phyloP scores from a whole-genome alignment of 2,329 filamentous ascomycete species.

The Phialocephala subalpina region DNA sequence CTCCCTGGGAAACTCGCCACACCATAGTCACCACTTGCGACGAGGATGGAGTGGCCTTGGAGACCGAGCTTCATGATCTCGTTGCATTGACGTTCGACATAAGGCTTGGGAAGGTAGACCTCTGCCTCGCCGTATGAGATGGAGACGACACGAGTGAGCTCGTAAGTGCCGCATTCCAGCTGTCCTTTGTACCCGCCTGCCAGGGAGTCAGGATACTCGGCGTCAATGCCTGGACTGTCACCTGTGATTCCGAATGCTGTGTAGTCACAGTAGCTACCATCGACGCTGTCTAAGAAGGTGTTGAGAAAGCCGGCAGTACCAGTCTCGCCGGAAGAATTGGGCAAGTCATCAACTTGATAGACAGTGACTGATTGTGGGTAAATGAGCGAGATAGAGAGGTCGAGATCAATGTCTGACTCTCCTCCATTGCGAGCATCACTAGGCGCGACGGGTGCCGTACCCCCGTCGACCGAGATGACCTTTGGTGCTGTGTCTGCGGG shows the following conservation, averaged over 20 bases:
- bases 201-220: slow-evolving; percentile 40
- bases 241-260: slow-evolving; percentile 42
- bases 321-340: slow-evolving; percentile 9
- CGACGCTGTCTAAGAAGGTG: slow-evolving; percentile 53
- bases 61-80: slow-evolving; percentile 60
- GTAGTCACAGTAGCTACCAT: slow-evolving; percentile 40
- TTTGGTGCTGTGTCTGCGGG: neutral
- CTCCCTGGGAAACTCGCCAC: slow-evolving; percentile 43
- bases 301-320: slow-evolving; percentile 49
- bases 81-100: slow-evolving; percentile 58
- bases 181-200: slow-evolving; percentile 45
- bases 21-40: slow-evolving; percentile 56
- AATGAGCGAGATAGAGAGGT: slow-evolving; percentile 46
- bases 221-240: slow-evolving; percentile 31
- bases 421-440: slow-evolving; percentile 35
- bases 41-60: slow-evolving; percentile 54
- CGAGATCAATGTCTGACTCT: slow-evolving; percentile 47
- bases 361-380: slow-evolving; percentile 48
- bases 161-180: slow-evolving; percentile 44
- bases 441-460: neutral
- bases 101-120: slow-evolving; percentile 57
- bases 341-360: slow-evolving; percentile 50
- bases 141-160: slow-evolving; percentile 45
- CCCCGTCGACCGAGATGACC: neutral
- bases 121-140: slow-evolving; percentile 62